Conservation (phyloP, 2,329 filamentous ascomycete genomes). For the Colletotrichum zoysiae region DNA sequence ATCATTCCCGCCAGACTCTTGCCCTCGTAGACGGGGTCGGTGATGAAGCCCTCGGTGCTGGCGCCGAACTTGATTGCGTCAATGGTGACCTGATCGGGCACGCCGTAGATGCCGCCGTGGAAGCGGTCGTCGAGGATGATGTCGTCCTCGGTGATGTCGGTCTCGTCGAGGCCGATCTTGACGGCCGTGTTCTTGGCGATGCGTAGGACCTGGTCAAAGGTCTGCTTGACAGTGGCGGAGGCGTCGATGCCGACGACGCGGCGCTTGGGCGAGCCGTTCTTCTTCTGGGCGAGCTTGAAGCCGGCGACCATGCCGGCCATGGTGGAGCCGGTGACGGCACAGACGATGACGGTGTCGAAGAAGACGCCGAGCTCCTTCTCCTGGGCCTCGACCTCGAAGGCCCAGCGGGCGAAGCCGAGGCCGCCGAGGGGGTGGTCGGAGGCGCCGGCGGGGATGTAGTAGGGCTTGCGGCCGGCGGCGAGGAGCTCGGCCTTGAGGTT, state of each 20-base stretch:
- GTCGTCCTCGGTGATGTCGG: conserved; percentile 72
- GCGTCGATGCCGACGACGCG: conserved; percentile 55
- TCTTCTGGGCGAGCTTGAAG: conserved; percentile 72
- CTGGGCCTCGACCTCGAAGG: conserved; percentile 75
- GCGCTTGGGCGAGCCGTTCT: conserved; percentile 54
- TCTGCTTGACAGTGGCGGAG: conserved; percentile 65
- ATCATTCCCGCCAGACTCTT: conserved; percentile 81
- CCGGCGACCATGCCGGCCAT: conserved; percentile 80
- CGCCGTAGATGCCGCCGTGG: conserved; percentile 76
- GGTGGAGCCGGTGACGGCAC: conserved; percentile 78
- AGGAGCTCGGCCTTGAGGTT: conserved; percentile 66
- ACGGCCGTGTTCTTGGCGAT: conserved; percentile 74
- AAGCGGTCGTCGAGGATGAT: conserved; percentile 74
- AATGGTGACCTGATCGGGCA: conserved; percentile 74
- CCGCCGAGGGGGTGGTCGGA: conserved; percentile 79
- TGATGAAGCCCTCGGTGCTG: conserved; percentile 77
- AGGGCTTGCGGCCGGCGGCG: conserved; percentile 69
- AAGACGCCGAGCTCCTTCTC: conserved; percentile 72
- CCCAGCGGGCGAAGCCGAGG: conserved; percentile 78
- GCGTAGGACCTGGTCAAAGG: conserved; percentile 73
- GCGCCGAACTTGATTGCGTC: conserved; percentile 78
- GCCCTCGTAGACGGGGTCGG: conserved; percentile 81
- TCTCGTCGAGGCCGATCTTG: conserved; percentile 71
- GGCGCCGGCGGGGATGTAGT: conserved; percentile 79
- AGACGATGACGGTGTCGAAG: conserved; percentile 77